A percentile compares a stretch with the other conserved stretches of the same genome.
Conservation (phyloP, 2,329 filamentous ascomycete genomes). For the Nemania diffusa region DNA sequence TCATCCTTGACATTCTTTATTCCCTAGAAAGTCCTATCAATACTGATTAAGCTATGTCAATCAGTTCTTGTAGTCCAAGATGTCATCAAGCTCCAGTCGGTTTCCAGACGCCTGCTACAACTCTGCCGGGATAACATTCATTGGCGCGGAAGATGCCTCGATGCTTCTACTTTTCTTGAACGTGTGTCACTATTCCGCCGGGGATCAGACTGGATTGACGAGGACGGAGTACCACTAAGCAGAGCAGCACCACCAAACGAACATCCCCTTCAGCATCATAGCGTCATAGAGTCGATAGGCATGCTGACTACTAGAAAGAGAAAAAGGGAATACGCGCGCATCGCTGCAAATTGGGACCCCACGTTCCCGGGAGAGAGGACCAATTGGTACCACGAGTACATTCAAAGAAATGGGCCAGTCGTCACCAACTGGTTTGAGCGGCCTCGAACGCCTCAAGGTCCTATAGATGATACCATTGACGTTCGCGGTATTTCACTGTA, state of each 20-base stretch:
- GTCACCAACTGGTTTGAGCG: constrained; percentile 80
- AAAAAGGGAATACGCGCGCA: constrained; percentile 59
- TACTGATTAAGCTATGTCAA: constrained; percentile 6
- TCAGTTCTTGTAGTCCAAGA: constrained; percentile 67
- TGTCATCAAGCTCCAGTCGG: constrained; percentile 74
- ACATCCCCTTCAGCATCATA: constrained; percentile 44
- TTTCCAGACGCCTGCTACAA: constrained; percentile 72
- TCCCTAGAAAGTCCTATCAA: background rate
- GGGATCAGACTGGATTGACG: constrained; percentile 52
- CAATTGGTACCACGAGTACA: constrained; percentile 90
- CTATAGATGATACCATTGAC: constrained; percentile 65
- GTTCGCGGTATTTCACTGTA: constrained; percentile 79
- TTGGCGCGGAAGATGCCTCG: constrained; percentile 81
- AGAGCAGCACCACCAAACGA: constrained; percentile 38
- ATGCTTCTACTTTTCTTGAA: constrained; percentile 73
- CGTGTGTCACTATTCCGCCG: constrained; percentile 63
- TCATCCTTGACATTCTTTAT: constrained; percentile 9
- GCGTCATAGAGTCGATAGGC: constrained; percentile 43
- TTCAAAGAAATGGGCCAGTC: constrained; percentile 81
- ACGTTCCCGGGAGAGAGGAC: constrained; percentile 76
- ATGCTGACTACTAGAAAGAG: constrained; percentile 43
- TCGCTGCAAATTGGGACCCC: constrained; percentile 86
- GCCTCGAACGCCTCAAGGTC: constrained; percentile 58
- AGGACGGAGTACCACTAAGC: constrained; percentile 41
- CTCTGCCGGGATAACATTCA: constrained; percentile 78